A percentile compares a stretch with the other conserved stretches of the same genome.
These are phyloP conservation scores for Phytophthora pistaciae DNA, from an alignment of 352 stramenopile genomes.

Conservation along the genomic window DNA sequence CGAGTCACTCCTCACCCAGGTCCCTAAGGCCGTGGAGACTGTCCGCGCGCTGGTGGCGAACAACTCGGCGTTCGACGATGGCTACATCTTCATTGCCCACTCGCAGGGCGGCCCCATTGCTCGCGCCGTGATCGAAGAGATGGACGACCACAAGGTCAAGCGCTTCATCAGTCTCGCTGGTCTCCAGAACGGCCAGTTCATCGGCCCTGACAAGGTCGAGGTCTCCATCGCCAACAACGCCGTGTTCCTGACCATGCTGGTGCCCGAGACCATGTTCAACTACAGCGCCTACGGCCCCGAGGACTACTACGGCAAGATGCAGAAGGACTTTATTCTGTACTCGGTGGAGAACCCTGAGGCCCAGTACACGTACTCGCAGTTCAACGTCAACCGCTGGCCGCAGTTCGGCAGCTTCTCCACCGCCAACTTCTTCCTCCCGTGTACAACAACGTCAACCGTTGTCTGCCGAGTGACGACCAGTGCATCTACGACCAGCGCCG, in stretches of 20 bases:
- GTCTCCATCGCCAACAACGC: conserved; percentile 18
- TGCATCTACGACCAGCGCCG: conserved; percentile 34
- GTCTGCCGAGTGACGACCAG: conserved; percentile 11
- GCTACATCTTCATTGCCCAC: conserved; percentile 57
- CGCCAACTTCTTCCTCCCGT: conserved; percentile 43
- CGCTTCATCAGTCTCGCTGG: conserved; percentile 50
- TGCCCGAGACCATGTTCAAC: conserved; percentile 38
- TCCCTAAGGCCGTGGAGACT: conserved; percentile 38
- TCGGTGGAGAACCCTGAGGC: conserved; percentile 32
- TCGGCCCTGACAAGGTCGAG: conserved; percentile 35
- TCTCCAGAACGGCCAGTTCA: conserved; percentile 56
- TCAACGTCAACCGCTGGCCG: conserved; percentile 45
- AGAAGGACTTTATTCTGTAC: conserved; percentile 43
- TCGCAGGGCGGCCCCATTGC: conserved; percentile 45
- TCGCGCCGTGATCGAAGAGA: conserved; percentile 50
- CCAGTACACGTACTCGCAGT: conserved; percentile 36
- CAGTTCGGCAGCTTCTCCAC: conserved; percentile 28
- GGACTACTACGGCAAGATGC: conserved; percentile 38
- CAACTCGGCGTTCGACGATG: conserved; percentile 35
- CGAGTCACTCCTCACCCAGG: conserved; percentile 31
- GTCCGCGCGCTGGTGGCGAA: conserved; percentile 33
- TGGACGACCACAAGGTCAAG: conserved; percentile 57
- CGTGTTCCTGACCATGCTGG: conserved; percentile 25
- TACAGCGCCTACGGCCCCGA: conserved; percentile 23
- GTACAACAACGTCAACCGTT: conserved; percentile 44